A percentile compares a stretch with the other conserved stretches of the same genome.
These are phyloP conservation scores for Picochlorum sp. DNA, from an alignment of 139 green algal genomes.

Conservation along the genomic window DNA sequence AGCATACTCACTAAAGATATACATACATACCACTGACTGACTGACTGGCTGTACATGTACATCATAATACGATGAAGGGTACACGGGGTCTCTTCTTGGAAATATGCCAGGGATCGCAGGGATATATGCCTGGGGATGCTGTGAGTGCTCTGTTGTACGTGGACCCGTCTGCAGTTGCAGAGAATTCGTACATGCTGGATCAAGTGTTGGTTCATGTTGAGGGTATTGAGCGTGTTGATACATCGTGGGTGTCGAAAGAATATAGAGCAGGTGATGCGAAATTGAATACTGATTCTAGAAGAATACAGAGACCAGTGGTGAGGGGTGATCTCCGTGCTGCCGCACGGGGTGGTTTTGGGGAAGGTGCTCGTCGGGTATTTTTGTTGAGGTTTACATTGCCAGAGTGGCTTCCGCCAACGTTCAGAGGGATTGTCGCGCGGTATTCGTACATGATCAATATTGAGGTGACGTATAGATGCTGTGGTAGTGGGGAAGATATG, in stretches of 20 bases:
- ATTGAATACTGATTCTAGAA: constrained; percentile 28
- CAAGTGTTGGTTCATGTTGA: constrained; percentile 20
- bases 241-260: constrained; percentile 26
- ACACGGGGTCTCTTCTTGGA: not conserved
- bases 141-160: constrained; percentile 22
- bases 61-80: no score
- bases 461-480: not conserved
- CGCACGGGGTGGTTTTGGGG: constrained; percentile 15
- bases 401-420: constrained; percentile 37
- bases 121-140: constrained; percentile 18
- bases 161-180: no score
- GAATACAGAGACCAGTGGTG: constrained; percentile 26
- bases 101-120: not conserved
- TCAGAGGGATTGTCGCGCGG: constrained; percentile 33
- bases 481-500: not conserved
- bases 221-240: constrained; percentile 39
- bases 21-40: no score
- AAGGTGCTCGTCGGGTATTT: constrained; percentile 13
- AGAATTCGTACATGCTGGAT: no score
- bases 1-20: no score
- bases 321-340: constrained; percentile 24
- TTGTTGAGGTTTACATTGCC: constrained; percentile 36
- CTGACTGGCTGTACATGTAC: no score
- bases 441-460: constrained; percentile 38
- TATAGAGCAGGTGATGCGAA: constrained; percentile 18